Conservation (phyloP, 2,329 filamentous ascomycete species). For the Magnaporthales sp. region DNA sequence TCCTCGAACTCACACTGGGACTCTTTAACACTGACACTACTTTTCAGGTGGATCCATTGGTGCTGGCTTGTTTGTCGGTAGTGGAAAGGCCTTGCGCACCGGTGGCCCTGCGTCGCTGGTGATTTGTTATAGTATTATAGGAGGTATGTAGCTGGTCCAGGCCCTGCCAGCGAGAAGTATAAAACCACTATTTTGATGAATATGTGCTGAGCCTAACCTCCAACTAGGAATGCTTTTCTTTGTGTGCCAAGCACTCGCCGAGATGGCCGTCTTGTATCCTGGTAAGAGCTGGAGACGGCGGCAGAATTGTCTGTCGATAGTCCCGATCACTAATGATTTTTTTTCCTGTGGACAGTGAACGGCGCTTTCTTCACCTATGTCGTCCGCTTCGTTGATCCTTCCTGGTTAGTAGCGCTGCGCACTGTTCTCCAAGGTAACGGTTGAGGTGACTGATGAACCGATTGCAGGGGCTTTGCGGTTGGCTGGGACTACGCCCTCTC, state of each 20-base stretch:
- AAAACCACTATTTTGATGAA: background rate
- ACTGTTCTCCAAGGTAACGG: background rate
- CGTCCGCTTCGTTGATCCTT: slow-evolving; percentile 51
- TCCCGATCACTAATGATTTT: background rate
- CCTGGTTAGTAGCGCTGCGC: slow-evolving; percentile 25
- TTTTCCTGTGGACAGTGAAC: slow-evolving; percentile 33
- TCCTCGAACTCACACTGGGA: background rate
- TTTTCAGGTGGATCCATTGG: slow-evolving; percentile 31
- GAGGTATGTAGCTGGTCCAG: slow-evolving; percentile 38
- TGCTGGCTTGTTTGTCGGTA: slow-evolving; percentile 61
- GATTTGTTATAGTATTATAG: slow-evolving; percentile 45
- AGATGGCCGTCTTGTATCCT: slow-evolving; percentile 50
- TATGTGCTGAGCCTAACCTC: background rate
- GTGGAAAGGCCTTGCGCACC: slow-evolving; percentile 47
- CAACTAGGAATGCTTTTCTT: slow-evolving; percentile 23
- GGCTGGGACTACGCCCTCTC: slow-evolving; percentile 44
- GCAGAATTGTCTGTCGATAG: background rate
- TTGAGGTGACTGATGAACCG: background rate
- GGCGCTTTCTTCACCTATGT: slow-evolving; percentile 56
- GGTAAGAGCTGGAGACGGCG: background rate
- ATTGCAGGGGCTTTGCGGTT: slow-evolving; percentile 37
- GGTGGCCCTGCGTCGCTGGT: slow-evolving; percentile 48
- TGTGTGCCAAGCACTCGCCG: slow-evolving; percentile 50
- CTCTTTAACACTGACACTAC: background rate
- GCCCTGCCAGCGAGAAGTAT: background rate